Evolutionary conservation across 257 asterid genomes (phyloP).

Genomic region (Scutellaria baicalensis): DNA sequence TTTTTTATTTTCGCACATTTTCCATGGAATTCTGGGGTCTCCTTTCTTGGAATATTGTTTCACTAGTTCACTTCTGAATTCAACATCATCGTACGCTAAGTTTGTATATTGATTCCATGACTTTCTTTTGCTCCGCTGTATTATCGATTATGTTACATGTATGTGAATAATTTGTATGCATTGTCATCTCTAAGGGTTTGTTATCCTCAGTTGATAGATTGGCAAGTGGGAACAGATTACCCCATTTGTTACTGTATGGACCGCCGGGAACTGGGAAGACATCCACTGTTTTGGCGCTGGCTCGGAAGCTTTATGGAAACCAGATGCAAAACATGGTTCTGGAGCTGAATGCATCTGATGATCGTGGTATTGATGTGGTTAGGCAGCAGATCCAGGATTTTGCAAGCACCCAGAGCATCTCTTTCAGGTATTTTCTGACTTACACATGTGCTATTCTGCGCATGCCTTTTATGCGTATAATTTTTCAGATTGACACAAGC

Average conservation of each 20-base stretch:
- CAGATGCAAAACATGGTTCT: slow-evolving; percentile 87
- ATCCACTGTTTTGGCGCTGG: slow-evolving; percentile 85
- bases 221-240: slow-evolving; percentile 79
- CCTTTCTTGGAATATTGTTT: neutral
- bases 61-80: neutral
- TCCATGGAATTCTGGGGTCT: neutral
- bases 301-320: slow-evolving; percentile 77
- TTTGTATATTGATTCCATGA: neutral
- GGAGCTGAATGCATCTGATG: slow-evolving; percentile 98
- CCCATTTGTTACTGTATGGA: slow-evolving; percentile 92
- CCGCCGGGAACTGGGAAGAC: slow-evolving; percentile 99
- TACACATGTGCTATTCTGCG: neutral
- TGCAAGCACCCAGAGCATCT: slow-evolving; percentile 95
- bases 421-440: slow-evolving; percentile 56
- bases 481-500: neutral
- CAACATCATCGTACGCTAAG: neutral
- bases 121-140: neutral
- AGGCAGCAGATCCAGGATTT: slow-evolving; percentile 99
- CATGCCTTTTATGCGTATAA: neutral
- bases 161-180: neutral
- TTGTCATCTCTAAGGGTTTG: slow-evolving; percentile 5
- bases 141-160: neutral
- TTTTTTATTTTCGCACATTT: neutral
- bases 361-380: slow-evolving; percentile 93
- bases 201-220: slow-evolving; percentile 70